Percentiles rank a stretch among this genome's conserved stretches.
These are phyloP conservation scores for Alternaria viburni DNA, from an alignment of 2,329 filamentous ascomycete species.

Conservation along the genomic window DNA sequence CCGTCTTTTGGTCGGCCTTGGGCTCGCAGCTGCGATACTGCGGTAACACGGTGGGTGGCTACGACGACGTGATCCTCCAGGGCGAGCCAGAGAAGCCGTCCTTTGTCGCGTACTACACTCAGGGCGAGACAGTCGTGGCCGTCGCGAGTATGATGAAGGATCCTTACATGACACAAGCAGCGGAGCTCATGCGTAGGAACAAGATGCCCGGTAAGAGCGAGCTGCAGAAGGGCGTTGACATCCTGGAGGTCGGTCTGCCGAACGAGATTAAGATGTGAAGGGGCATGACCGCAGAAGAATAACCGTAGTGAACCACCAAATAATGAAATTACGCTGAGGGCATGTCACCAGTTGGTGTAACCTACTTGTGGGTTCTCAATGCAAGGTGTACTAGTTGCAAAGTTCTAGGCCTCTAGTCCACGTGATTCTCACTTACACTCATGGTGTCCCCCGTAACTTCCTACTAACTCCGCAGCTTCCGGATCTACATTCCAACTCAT, in stretches of 20 bases:
- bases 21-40: constrained; percentile 91
- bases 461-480: not conserved
- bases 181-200: constrained; percentile 81
- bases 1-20: constrained; percentile 95
- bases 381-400: not conserved
- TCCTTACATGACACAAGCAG: constrained; percentile 71
- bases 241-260: constrained; percentile 54
- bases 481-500: not conserved
- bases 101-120: constrained; percentile 88
- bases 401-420: not conserved
- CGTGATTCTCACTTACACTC: not conserved
- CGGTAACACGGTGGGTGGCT: constrained; percentile 82
- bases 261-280: constrained; percentile 53
- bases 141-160: constrained; percentile 91
- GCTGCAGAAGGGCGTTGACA: constrained; percentile 66
- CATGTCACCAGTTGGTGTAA: not conserved
- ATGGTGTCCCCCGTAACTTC: not conserved
- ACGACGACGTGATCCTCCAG: constrained; percentile 82
- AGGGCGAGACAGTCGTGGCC: constrained; percentile 85
- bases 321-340: not conserved
- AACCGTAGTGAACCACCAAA: not conserved
- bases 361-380: not conserved
- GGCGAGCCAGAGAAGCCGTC: constrained; percentile 74
- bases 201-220: constrained; percentile 86
- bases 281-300: not conserved